These are phyloP conservation scores for Lumnitzera racemosa DNA, from an alignment of 345 rosid genomes.

Conservation along the genomic window DNA sequence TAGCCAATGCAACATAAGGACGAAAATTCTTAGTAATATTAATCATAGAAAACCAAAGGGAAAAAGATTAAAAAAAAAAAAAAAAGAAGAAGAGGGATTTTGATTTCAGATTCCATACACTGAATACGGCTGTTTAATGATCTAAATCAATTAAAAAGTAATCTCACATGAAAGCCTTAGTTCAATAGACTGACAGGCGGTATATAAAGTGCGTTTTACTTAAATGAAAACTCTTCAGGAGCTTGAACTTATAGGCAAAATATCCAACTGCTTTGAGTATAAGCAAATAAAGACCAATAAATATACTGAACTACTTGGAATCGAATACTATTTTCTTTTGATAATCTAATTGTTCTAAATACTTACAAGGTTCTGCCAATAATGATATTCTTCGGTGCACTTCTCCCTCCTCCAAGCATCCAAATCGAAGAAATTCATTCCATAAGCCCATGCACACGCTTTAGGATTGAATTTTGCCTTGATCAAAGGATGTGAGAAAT, in stretches of 20 bases:
- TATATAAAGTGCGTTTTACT: too few relatives aligned
- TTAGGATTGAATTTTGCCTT: conserved; percentile 92
- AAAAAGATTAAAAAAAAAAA: not conserved
- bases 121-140: too few relatives aligned
- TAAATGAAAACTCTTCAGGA: too few relatives aligned
- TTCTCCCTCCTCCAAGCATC: conserved; percentile 99
- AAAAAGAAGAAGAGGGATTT: not conserved
- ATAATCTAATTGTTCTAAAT: not conserved
- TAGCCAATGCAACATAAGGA: conserved; percentile 1
- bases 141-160: too few relatives aligned
- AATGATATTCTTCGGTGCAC: conserved; percentile 96
- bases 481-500: conserved; percentile 93
- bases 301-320: not conserved
- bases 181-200: too few relatives aligned
- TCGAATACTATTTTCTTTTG: too few relatives aligned
- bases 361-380: conserved; percentile 93
- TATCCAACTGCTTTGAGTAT: too few relatives aligned
- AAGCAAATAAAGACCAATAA: not conserved
- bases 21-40: not conserved
- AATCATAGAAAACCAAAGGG: not conserved
- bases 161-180: too few relatives aligned
- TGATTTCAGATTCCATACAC: not conserved
- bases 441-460: conserved; percentile 98
- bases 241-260: too few relatives aligned
- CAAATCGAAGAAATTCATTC: conserved; percentile 98